Evolutionary conservation across 129 eudicot genomes (phyloP), one percentile per base, ranked within the genome.

Genomic region (Pulicaria dysenterica): DNA sequence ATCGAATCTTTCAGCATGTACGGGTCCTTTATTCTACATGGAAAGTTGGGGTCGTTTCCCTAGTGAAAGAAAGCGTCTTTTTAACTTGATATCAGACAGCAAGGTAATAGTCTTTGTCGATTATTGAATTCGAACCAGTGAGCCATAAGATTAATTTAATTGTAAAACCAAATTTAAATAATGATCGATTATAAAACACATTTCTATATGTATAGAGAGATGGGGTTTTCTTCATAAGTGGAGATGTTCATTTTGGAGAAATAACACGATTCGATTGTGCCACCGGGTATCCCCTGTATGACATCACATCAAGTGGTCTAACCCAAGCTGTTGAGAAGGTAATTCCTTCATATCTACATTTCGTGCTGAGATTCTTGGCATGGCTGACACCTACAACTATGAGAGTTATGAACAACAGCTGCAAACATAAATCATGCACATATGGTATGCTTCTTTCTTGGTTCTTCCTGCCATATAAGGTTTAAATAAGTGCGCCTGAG

Each of bases 191-290:
- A 42, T 36, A 17, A 44, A 74, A 51, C 16, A n/a, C n/a, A n/a
- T n/a, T n/a, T 60, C 36, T 67, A 45, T 69, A 46, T 76, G 71
- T n/a, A 38, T 55, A 88, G 90, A 85, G 95, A 78, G 83, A 75
- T 78, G 90, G 86, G 16, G 86, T 88, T 17, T 66, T 88, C 70
- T 88, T 88, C 79, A 77, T 88, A 54, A 88, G 95, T 78, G 95
- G 95, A 40, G 95, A 88, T 63, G 95, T 88, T 61, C 95, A 88
- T 75, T 88, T 80, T 75, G 95, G 90, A 67, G 95, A 88, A 76
- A 83, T 88, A 61, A 50, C 90, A 6, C 76, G 90, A 17, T 83
- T 77, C 58, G 88, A 88, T 67, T 85, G 95, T 73, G 95, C 79
- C 38, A 70, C 64, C 56, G 81, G 79, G 57, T 88, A 88, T 79